Evolutionary conservation across 1,139 yeast species (phyloP), one percentile per base, ranked within the genome.

Genomic region (Nakaseomyces delphensis): DNA sequence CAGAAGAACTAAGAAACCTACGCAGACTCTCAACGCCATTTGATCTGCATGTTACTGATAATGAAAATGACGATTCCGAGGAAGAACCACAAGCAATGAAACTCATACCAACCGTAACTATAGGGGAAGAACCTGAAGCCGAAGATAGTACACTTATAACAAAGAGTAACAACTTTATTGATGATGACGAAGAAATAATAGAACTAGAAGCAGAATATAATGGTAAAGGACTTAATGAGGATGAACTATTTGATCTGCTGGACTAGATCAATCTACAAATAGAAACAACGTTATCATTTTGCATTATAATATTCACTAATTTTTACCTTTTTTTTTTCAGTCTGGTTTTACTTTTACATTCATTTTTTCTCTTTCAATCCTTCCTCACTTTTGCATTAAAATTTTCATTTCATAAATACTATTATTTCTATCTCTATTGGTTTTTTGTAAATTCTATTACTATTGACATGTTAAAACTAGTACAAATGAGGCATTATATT

Each of bases 1-100:
- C 44, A 3, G 48, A 45, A 14, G 60, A 55, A 38, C 38, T 57
- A 13, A 42, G 36, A n/a, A 57, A 56, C 40, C 43, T 60, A 32
- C 49, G 49, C 14, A 16, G 45, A 36, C 40, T 47, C 24, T 47
- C 55, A 0, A 3, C 28, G 8, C 28, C 28, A n/a, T 53, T 56
- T 10, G 23, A 9, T 5, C 10, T 36, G 7, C 16, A 15, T n/a
- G 21, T 36, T 10, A 13, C 7, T 20, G 29, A 24, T n/a, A 29
- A 35, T 10, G 28, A 25, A 7, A 29, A 36, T 24, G 39, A 36
- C 7, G 16, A 23, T 18, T 24, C 29, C 4, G 42, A 41, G 18
- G 41, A 39, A 15, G 45, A 32, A 24, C 40, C 31, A 38, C 20
- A 13, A 29, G 39, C 20, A 27, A 37, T 24, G 43, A 43, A 11